These are phyloP conservation scores for Calonectria leucothoes DNA, from an alignment of 2,329 filamentous ascomycete species.

Conservation along the genomic window DNA sequence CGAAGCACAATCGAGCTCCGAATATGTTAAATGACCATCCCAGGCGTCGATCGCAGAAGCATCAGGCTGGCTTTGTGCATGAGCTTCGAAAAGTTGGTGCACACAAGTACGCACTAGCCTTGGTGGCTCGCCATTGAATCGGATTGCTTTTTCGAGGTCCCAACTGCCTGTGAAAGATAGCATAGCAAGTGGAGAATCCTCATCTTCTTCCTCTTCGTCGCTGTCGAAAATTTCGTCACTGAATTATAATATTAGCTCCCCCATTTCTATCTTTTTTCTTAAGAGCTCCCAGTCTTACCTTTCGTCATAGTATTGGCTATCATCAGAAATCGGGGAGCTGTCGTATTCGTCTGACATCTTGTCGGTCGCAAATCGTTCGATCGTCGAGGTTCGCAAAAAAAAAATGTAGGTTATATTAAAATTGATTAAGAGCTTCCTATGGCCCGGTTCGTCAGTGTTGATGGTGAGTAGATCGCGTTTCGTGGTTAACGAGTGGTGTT, in stretches of 20 bases:
- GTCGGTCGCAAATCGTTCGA: background rate
- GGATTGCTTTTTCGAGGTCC: constrained; percentile 3
- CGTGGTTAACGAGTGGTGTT: background rate
- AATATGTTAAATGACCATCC: constrained; percentile 33
- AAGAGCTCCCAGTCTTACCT: background rate
- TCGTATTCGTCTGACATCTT: constrained; percentile 16
- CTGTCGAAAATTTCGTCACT: constrained; percentile 8
- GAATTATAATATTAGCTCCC: background rate
- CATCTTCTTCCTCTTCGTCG: constrained; percentile 1
- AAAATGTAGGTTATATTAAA: background rate
- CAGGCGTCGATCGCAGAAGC: constrained; percentile 38
- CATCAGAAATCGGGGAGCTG: constrained; percentile 15
- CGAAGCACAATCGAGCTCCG: constrained; percentile 19
- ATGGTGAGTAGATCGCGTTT: background rate
- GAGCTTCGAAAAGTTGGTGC: constrained; percentile 23
- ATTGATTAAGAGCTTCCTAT: background rate
- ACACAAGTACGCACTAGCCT: constrained; percentile 13
- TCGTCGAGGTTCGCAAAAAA: background rate
- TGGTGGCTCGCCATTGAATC: background rate
- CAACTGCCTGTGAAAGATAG: constrained; percentile 1
- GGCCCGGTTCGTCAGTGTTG: background rate
- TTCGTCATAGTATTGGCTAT: constrained; percentile 14
- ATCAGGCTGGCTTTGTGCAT: constrained; percentile 8
- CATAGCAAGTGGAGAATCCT: background rate
- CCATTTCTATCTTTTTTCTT: too few species aligned